Base-by-base conservation (phyloP, 225 moss, liverwort and hornwort species). In the Ulota crispa region DNA sequence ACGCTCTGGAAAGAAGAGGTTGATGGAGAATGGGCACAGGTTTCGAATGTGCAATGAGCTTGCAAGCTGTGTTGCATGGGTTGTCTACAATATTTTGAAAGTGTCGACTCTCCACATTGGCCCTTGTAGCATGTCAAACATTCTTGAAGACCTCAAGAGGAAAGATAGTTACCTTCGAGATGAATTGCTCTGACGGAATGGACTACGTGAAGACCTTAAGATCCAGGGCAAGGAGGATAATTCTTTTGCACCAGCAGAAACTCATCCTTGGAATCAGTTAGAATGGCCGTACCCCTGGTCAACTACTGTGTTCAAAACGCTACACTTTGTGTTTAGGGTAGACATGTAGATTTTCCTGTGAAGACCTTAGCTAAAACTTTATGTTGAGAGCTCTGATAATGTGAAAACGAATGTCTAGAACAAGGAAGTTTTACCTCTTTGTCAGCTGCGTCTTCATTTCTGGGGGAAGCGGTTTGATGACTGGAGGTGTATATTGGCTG, bases 1-100 rank as follows among this genome's bases (percentile, higher is more conserved):
- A 93, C 92, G 21, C 82, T 96, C 78, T 96, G 96, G 96, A 94
- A 96, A 87, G 96, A 96, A 78, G 94, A 92, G 39, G 96, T 93
- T 56, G 96, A 96, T 86, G 93, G 92, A 80, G 93, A 93, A 82
- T 96, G 96, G 96, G 77, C 90, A 42, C 94, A 94, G 87, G 94
- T 96, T 72, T 86, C 92, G 24, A 92, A 92, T 50, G 83, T 91
- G 64, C 86, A 89, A 77, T 89, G 72, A 84, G 65, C 21, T 55
- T 59, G 26, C 50, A 64, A 81, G 12, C 67, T 37, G 27, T 59
- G 45, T 63, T 18, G 19, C 54, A 7, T 57, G 37, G 37, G 64
- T 52, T 28, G 43, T 77, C 68, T 55, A 28, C 12, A 19, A 24
- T 27, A 42, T 27, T 61, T 67, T 60, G 76, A 45, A 69, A 26